Evolutionary conservation across 2,329 filamentous ascomycete genomes (phyloP).

Genomic region (Penicillium sp.): DNA sequence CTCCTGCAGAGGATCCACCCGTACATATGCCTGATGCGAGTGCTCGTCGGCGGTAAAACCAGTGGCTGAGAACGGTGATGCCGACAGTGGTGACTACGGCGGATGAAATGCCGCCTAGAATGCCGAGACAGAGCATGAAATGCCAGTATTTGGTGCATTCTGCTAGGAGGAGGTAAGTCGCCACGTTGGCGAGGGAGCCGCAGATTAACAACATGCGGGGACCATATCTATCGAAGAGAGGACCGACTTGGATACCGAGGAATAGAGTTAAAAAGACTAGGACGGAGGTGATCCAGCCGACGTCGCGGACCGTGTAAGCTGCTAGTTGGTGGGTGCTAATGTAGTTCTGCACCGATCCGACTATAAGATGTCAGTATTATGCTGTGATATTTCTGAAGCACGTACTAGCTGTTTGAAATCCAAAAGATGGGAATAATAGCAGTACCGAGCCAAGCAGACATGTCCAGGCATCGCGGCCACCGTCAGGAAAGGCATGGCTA

Average conservation of each 20-base stretch:
- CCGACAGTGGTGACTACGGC: slow-evolving; percentile 36
- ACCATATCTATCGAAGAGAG: slow-evolving; percentile 47
- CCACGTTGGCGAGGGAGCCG: slow-evolving; percentile 36
- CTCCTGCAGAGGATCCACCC: slow-evolving; percentile 37
- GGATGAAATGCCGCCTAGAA: slow-evolving; percentile 33
- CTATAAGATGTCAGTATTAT: slow-evolving; percentile 16
- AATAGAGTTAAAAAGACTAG: slow-evolving; percentile 44
- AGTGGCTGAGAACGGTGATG: slow-evolving; percentile 38
- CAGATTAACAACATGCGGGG: slow-evolving; percentile 38
- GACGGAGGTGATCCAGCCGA: slow-evolving; percentile 48
- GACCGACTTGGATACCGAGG: slow-evolving; percentile 46
- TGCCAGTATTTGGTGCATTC: slow-evolving; percentile 47
- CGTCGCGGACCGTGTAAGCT: slow-evolving; percentile 39
- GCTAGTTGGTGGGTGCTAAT: slow-evolving; percentile 43
- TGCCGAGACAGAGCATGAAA: slow-evolving; percentile 39
- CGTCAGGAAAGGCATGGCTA: slow-evolving; percentile 26
- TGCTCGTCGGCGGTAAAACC: slow-evolving; percentile 37
- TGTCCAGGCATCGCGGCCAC: slow-evolving; percentile 31
- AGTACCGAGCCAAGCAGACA: slow-evolving; percentile 33
- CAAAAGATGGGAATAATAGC: slow-evolving; percentile 39
- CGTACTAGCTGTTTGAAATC: slow-evolving; percentile 42
- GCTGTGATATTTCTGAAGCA: neutral
- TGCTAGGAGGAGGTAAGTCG: slow-evolving; percentile 44
- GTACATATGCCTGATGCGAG: slow-evolving; percentile 40
- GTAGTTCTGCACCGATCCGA: slow-evolving; percentile 48